Evolutionary conservation across 2,329 filamentous ascomycete genomes (phyloP), one percentile per base, ranked within the genome.

Genomic region (Colletotrichum somersetense): DNA sequence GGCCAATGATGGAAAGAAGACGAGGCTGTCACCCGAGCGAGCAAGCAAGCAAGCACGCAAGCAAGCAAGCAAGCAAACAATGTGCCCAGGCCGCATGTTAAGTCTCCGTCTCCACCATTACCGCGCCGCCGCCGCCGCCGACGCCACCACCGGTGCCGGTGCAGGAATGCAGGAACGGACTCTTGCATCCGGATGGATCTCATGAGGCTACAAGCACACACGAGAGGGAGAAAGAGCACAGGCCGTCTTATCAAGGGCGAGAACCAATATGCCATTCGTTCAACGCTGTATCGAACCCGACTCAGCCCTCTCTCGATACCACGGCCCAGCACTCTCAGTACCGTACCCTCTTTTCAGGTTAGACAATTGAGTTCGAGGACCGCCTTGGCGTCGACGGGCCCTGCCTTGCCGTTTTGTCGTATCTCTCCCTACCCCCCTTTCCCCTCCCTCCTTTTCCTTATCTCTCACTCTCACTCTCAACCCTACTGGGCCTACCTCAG

Each of bases 11-110:
- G 57, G 52, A 65, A 58, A n/a, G 44, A 50, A 68, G 57, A 26
- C 62, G 50, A 69, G 46, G 55, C 55, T 61, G 70, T 62, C 67
- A 66, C 59, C 59, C 53, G 48, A 44, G 42, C 42, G 7, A 20
- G 42, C 59, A 65, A 66, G 40, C 71, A 73, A 66, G 30, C 71
- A 56, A 44, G 42, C 42, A 20, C 8, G 42, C 59, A 61, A 66
- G 30, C 71, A 73, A 71, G 40, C 71, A n/a, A 23, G 42, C 61
- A 65, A 66, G 40, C 71, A 73, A 73, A 33, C 71, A 58, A 71
- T 44, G 71, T 66, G 67, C 71, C 67, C 67, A 62, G 67, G 67
- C 62, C 71, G 57, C 71, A 67, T 62, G 20, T 73, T 42, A 62
- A 71, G 62, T 67, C 48, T 71, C 62, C 48, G 38, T 46, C 26